Base-by-base conservation (phyloP, 768 basidiomycete species). In the Grammothele lineata region DNA sequence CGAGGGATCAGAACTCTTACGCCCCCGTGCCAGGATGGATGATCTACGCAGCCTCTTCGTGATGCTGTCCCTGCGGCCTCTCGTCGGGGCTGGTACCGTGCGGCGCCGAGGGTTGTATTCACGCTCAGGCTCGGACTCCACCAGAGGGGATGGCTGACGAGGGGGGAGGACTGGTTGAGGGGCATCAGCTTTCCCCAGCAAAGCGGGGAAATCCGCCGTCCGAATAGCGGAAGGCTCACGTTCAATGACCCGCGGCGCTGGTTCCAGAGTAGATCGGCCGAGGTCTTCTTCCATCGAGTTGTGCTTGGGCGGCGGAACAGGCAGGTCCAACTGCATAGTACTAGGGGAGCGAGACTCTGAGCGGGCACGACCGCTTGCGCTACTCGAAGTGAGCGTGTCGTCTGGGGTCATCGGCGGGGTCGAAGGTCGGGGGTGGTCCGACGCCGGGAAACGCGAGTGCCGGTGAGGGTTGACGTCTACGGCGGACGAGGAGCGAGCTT, bases 401-500 rank as follows among this genome's bases (percentile, higher is more conserved):
- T 62, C 61, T 3, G 61, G 61, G 4, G 61, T 62, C 61, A 62
- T 62, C 2, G 61, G 59, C 37, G 61, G 61, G 5, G 59, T 60
- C 9, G 54, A n/a, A 32, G 30, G 50, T 17, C 24, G 48, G 1
- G 45, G 38, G 23, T 51, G 57, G 3, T 37, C 42, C 7, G 51
- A 51, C 35, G 40, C 33, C 32, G 45, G 51, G 17, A 40, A 45
- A 23, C 38, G 47, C 1, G 48, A 37, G 42, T 54, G 49, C 8
- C 41, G 19, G 42, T 54, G 49, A 2, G 45, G 23, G 42, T 43
- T 41, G 40, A 48, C n/a, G n/a, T n/a, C n/a, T n/a, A n/a, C 44
- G 40, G 50, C 23, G 19, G 45, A 36, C 10, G 37, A 33, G 30
- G 33, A 27, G 26, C 22, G 40, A 17, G 39, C 39, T 18, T 32